Evolutionary conservation across 106 monocot species (phyloP).

Genomic region (Narthecium ossifragum): DNA sequence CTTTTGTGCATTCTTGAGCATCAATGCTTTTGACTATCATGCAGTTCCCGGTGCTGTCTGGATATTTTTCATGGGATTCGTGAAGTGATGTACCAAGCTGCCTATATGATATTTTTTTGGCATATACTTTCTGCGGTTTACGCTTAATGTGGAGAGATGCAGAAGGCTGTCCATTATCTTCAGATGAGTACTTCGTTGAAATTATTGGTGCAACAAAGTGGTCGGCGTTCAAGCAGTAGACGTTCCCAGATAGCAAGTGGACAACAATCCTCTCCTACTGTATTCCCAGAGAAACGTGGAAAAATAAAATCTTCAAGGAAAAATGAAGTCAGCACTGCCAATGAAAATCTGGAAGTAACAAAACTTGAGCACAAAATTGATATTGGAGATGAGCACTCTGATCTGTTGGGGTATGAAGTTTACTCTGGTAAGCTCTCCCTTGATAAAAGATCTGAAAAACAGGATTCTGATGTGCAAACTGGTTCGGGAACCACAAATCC

Average conservation of each 20-base stretch:
- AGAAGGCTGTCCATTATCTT: slow-evolving; percentile 26
- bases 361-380: slow-evolving; percentile 74
- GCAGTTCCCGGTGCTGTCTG: slow-evolving; percentile 30
- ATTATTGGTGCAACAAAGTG: slow-evolving; percentile 32
- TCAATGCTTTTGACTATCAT: too few relatives aligned
- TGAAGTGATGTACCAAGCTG: slow-evolving; percentile 6
- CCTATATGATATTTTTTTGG: neutral
- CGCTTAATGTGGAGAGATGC: slow-evolving; percentile 36
- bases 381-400: slow-evolving; percentile 78
- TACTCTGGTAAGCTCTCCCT: slow-evolving; percentile 75
- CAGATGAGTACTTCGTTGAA: slow-evolving; percentile 42
- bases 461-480: slow-evolving; percentile 16
- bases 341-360: slow-evolving; percentile 41
- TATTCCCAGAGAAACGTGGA: slow-evolving; percentile 55
- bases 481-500: slow-evolving; percentile 19
- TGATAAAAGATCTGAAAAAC: slow-evolving; percentile 44
- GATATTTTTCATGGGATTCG: slow-evolving; percentile 4
- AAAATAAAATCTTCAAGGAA: slow-evolving; percentile 46
- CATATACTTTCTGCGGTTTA: slow-evolving; percentile 4
- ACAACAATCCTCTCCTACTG: slow-evolving; percentile 63
- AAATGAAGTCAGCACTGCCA: slow-evolving; percentile 23
- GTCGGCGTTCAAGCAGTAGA: slow-evolving; percentile 35
- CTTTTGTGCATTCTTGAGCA: too few relatives aligned
- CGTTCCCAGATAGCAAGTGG: slow-evolving; percentile 39
- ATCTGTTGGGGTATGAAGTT: slow-evolving; percentile 81